Base-by-base conservation (phyloP, 176 grass and related monocot genomes). In the Ananas comosus region DNA sequence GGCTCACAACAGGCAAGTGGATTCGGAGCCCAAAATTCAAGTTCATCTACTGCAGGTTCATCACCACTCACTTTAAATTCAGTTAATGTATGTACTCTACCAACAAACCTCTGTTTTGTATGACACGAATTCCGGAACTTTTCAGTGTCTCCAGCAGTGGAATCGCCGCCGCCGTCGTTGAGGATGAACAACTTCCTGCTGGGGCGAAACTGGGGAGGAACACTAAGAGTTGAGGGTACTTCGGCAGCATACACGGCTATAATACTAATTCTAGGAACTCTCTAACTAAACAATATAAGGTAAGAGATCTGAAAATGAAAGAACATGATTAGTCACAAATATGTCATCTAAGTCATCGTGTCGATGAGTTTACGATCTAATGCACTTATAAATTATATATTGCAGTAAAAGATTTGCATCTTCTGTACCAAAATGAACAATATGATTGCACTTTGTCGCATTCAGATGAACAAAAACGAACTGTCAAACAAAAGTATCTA, bases 141-240 rank as follows among this genome's bases (percentile, higher is more conserved):
- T 66, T 78, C 69, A 48, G 75, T 66, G 21, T 72, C 66, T 70
- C n/a, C 79, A 33, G 69, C 67, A 52, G 66, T 63, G 51, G 18
- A 13, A 21, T 57, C 29, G 59, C 80, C 78, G 25, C 71, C 49
- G 13, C 79, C 82, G 11, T 64, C 82, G 17, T 69, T 70, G 80
- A 85, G 52, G 64, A 65, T 70, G 23, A 85, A 66, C 72, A 74
- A 74, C 87, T 81, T 71, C 61, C 70, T 79, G 59, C 28, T 78
- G 11, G 72, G 82, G 51, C 61, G 78, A 56, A 96, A 86, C 84
- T 57, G 70, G 51, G 88, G 88, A 53, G 27, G 51, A 61, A 84
- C 80, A 64, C 49, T 77, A 52, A 72, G 47, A 9, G 72, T 14
- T 13, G 50, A 59, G 47, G 58, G 65, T 58, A 49, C 68, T 22